Evolutionary conservation across 2,329 filamentous ascomycete genomes (phyloP), one percentile per base, ranked within the genome.

Genomic region (Rachicladosporium sp.): DNA sequence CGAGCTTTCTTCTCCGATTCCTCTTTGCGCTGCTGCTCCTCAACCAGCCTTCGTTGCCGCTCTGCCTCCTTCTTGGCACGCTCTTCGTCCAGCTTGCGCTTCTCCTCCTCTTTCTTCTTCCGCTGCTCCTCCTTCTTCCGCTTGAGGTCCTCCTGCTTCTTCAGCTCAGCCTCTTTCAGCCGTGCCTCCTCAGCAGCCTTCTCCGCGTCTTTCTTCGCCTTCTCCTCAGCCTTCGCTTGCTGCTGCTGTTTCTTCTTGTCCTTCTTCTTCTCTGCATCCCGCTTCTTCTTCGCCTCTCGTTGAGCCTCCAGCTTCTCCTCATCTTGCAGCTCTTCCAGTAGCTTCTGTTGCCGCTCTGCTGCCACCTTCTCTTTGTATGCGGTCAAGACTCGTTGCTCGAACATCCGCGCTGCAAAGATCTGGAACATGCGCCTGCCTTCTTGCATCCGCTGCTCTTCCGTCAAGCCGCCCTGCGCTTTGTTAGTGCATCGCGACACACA

Each of bases 321-420:
- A 57, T 93, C 85, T 49, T 88, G 80, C 2, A 95, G 70, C 60
- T 98, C 91, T 58, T 95, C 83, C 19, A 98, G 71, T 13, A 98
- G 77, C 59, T 87, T 87, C 55, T 83, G 73, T 57, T 95, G 89
- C 21, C 91, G 83, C 64, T 98, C 89, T 52, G 81, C 79, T 11
- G 91, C 86, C 3, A 98, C 89, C 60, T 95, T 95, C 65, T 96
- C 89, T 60, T 87, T 83, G 64, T 98, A 98, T n/a, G 91, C 91
- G 32, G 84, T 89, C 43, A 98, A 71, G 13, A 98, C 91, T 47
- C 91, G 76, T 61, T 98, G 91, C 66, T 98, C 91, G 61, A 98
- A 98, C 91, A 98, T 98, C 47, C 91, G 80, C 42, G 91, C 91
- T 45, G 91, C 91, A 62, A 98, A 98, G 60, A 98, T 96, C 61